Evolutionary conservation across 192 early-diverging fungal species (phyloP).

Genomic region (Allomyces macrogynus): DNA sequence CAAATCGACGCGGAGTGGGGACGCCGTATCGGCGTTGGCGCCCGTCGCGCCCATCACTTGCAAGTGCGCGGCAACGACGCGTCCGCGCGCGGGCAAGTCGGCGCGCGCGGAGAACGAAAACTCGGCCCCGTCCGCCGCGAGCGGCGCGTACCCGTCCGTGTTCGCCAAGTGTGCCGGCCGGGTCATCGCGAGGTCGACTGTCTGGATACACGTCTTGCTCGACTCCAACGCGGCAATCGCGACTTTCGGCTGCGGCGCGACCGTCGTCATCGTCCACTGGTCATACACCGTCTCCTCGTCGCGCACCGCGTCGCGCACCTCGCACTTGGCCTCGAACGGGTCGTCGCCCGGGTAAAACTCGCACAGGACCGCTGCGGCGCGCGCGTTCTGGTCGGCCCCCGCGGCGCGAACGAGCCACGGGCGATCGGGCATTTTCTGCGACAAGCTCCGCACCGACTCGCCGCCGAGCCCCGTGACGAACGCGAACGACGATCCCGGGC

Average conservation of each 20-base stretch:
- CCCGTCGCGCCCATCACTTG: not conserved
- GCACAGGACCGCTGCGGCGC: not conserved
- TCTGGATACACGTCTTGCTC: not conserved
- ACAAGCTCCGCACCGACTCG: conserved; percentile 10
- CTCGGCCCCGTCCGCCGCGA: no score
- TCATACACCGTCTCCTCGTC: not conserved
- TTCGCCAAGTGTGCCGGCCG: no score
- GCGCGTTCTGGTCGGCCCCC: not conserved
- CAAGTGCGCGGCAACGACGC: not conserved
- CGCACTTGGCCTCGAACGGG: not conserved
- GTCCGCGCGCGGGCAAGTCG: no score
- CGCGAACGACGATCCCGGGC: conserved; percentile 8
- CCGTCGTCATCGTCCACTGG: not conserved
- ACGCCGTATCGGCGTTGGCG: no score
- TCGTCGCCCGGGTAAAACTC: not conserved
- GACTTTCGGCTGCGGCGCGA: not conserved
- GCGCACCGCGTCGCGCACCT: not conserved
- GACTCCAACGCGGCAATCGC: not conserved
- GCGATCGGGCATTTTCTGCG: not conserved
- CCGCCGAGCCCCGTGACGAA: conserved; percentile 20
- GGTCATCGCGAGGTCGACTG: not conserved
- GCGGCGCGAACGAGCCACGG: not conserved
- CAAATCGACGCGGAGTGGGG: no score
- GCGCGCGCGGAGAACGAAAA: no score
- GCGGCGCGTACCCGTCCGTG: no score